These are phyloP conservation scores for Tetraselmis striata DNA, from an alignment of 139 green algal species.

Conservation along the genomic window DNA sequence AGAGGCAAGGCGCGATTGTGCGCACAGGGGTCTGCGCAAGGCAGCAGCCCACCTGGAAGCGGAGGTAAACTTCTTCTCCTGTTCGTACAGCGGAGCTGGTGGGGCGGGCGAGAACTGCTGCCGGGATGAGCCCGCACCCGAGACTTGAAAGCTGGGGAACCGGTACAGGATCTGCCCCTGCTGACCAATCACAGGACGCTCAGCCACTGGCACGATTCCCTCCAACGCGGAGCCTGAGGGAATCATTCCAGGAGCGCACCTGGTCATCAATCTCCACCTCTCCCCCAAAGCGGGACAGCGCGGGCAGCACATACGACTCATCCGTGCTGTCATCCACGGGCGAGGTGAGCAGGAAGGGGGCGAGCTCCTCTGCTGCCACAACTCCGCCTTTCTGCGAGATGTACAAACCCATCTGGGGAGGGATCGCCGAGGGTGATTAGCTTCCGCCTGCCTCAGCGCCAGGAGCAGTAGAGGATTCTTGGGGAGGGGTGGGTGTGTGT, in stretches of 20 bases:
- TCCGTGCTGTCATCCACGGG: slow-evolving; percentile 31
- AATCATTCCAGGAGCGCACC: no score
- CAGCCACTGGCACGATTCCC: no score
- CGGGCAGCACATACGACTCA: slow-evolving; percentile 84
- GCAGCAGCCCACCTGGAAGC: background rate
- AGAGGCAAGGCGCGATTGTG: no score
- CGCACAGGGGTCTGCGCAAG: no score
- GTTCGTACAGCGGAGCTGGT: background rate
- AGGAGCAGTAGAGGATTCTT: no score
- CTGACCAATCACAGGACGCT: no score
- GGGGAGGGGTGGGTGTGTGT: no score
- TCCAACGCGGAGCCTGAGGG: no score
- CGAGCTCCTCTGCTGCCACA: slow-evolving; percentile 90
- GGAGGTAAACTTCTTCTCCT: background rate
- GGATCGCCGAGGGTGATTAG: no score
- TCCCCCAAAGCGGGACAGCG: slow-evolving; percentile 76
- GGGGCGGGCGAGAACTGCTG: background rate
- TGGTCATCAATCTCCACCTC: slow-evolving; percentile 69
- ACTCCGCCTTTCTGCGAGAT: slow-evolving; percentile 69
- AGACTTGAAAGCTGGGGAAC: background rate
- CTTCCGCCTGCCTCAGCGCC: no score
- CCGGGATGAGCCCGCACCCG: background rate
- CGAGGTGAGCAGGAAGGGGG: slow-evolving; percentile 75
- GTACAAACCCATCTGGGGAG: slow-evolving; percentile 29
- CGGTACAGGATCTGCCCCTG: background rate